Percentiles rank a stretch among this genome's conserved stretches.
These are phyloP conservation scores for Mimosa bimucronata DNA, from an alignment of 306 rosid species.

Conservation along the genomic window DNA sequence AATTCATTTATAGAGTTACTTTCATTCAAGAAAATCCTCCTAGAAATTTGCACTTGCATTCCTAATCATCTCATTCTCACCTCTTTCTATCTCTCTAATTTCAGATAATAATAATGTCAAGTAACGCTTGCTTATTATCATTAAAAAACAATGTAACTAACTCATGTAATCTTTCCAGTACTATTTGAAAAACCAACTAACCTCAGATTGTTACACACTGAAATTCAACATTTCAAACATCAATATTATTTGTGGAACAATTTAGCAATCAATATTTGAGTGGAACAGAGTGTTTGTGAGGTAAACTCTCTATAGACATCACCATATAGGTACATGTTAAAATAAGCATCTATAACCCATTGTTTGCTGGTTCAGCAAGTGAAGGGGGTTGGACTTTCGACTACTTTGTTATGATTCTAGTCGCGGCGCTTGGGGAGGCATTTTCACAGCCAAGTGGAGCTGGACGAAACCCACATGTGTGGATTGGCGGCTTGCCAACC, in stretches of 20 bases:
- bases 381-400: too few relatives aligned
- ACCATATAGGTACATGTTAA: not conserved
- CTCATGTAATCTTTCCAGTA: not conserved
- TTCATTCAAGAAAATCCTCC: not conserved
- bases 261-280: not conserved
- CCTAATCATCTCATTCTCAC: not conserved
- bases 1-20: slow-evolving; percentile 1
- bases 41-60: not conserved
- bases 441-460: too few relatives aligned
- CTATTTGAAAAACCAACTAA: not conserved
- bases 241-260: not conserved
- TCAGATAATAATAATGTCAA: not conserved
- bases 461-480: too few relatives aligned
- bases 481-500: too few relatives aligned
- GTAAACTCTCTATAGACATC: not conserved
- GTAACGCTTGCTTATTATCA: too few relatives aligned
- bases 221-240: not conserved
- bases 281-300: not conserved
- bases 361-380: too few relatives aligned
- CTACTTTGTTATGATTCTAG: too few relatives aligned
- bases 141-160: not conserved
- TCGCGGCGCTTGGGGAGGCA: too few relatives aligned
- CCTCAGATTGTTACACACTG: not conserved
- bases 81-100: not conserved
- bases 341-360: too few relatives aligned